Evolutionary conservation across 805 yeast species (phyloP), one percentile per base, ranked within the genome.

Genomic region (Ogataea thermomethanolica): DNA sequence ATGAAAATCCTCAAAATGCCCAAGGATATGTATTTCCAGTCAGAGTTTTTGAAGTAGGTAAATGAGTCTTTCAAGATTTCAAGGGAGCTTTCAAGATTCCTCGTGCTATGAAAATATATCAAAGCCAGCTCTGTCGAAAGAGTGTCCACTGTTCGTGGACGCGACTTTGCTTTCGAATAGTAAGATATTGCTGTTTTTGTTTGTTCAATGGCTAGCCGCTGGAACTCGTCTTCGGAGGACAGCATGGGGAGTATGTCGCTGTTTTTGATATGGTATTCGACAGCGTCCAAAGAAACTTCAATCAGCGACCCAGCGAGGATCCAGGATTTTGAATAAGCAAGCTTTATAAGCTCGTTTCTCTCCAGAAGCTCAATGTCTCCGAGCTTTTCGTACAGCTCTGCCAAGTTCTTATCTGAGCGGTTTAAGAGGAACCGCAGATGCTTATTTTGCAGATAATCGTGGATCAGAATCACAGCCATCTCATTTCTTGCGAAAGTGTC

Each of bases 121-220:
- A 84, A 56, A 0, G 95, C 96, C 38, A 88, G 70, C 48, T 91
- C 96, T 6, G 86, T 76, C 1, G 90, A 79, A 11, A 93, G 66
- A 4, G 81, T 68, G 52, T 85, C 90, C 6, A 84, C 80, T 0
- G 87, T 72, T 46, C 91, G 72, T 11, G 78, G 73, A 41, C 87
- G 69, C 11, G 58, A 61, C 4, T 61, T 66, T 3, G 84, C 73
- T 1, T 56, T 47, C 4, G 74, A 69, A 47, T 75, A 83, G 32
- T 74, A 74, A 12, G 65, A 63, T 12, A 81, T 74, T 0, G 81
- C 75, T 0, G 66, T 60, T 40, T 76, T 77, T 0, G 95, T 85
- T 12, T 78, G 58, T 1, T 57, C 54, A 29, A 81, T 60, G 49
- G 78, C 84, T 8, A 59, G 56, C 7, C 61, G 55, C 38, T 61